phyloP scores from a whole-genome alignment of 2,329 filamentous ascomycete genomes.

The Cercospora sojina region DNA sequence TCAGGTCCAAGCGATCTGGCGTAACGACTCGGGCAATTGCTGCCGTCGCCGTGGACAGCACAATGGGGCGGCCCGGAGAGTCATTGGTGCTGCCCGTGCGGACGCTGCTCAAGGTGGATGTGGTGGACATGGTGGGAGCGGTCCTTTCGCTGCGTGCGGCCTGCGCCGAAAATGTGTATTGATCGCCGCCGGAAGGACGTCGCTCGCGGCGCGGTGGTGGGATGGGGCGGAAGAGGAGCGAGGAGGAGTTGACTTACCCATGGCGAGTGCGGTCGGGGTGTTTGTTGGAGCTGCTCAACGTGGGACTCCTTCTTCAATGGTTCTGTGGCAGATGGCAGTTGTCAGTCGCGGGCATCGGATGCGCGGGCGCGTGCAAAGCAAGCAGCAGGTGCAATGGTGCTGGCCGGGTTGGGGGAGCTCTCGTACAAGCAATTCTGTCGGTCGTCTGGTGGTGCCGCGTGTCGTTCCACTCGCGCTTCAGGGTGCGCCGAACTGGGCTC shows the following conservation, averaged over 20 bases:
- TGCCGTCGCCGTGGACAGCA: constrained; percentile 24
- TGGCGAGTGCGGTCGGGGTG: constrained; percentile 34
- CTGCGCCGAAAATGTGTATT: constrained; percentile 21
- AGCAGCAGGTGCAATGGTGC: constrained; percentile 20
- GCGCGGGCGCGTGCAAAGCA: neutral
- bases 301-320: constrained; percentile 30
- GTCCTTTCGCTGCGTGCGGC: constrained; percentile 12
- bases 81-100: constrained; percentile 20
- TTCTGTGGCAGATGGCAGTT: constrained; percentile 21
- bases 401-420: constrained; percentile 2
- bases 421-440: constrained; percentile 23
- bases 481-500: constrained; percentile 13
- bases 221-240: constrained; percentile 20
- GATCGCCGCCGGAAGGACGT: constrained; percentile 20
- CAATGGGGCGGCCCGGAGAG: constrained; percentile 21
- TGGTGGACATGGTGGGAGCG: constrained; percentile 25
- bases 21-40: constrained; percentile 26
- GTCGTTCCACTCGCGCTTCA: constrained; percentile 25
- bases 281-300: constrained; percentile 25
- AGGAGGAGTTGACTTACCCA: constrained; percentile 37
- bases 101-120: constrained; percentile 20
- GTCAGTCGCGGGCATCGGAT: constrained; percentile 26
- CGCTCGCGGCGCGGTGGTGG: constrained; percentile 25
- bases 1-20: constrained; percentile 28
- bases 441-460: constrained; percentile 24